phyloP scores from a whole-genome alignment of 2,329 filamentous ascomycete species.

The Penicillium sp. region DNA sequence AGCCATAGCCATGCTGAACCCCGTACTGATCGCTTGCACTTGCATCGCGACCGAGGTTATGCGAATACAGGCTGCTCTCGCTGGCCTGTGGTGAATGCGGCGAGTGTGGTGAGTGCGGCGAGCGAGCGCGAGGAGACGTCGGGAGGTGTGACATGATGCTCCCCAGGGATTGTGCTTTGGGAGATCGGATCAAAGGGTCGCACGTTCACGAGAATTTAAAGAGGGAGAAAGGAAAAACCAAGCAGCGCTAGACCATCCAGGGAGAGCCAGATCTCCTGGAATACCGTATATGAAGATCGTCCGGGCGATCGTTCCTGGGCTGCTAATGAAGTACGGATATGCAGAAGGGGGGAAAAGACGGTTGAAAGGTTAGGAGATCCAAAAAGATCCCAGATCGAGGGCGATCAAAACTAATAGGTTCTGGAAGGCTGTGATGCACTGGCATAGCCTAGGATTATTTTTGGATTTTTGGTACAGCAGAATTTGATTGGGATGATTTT shows the following conservation, averaged over 20 bases:
- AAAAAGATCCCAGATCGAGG: background rate
- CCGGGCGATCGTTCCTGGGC: background rate
- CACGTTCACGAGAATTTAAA: background rate
- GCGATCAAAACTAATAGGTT: slow-evolving; percentile 1
- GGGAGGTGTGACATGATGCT: too few relatives aligned
- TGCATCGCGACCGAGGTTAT: slow-evolving; percentile 13
- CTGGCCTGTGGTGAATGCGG: slow-evolving; percentile 22
- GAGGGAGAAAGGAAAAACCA: background rate
- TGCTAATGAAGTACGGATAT: background rate
- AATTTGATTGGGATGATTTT: slow-evolving; percentile 16
- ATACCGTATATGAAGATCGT: background rate
- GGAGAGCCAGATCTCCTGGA: slow-evolving; percentile 14
- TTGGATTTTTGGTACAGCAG: slow-evolving; percentile 26
- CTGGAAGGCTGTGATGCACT: slow-evolving; percentile 4
- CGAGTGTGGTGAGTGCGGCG: background rate
- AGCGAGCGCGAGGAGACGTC: background rate
- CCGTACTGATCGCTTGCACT: slow-evolving; percentile 3
- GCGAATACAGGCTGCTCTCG: slow-evolving; percentile 18
- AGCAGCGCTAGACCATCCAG: slow-evolving; percentile 9
- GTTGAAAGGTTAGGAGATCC: background rate
- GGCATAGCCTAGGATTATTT: slow-evolving; percentile 22
- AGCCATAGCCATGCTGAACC: slow-evolving; percentile 14
- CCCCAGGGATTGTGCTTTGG: background rate
- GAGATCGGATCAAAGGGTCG: background rate
- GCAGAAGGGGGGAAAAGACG: background rate